Base-by-base conservation (phyloP, 2,329 filamentous ascomycete genomes). In the Aureobasidium sp. region DNA sequence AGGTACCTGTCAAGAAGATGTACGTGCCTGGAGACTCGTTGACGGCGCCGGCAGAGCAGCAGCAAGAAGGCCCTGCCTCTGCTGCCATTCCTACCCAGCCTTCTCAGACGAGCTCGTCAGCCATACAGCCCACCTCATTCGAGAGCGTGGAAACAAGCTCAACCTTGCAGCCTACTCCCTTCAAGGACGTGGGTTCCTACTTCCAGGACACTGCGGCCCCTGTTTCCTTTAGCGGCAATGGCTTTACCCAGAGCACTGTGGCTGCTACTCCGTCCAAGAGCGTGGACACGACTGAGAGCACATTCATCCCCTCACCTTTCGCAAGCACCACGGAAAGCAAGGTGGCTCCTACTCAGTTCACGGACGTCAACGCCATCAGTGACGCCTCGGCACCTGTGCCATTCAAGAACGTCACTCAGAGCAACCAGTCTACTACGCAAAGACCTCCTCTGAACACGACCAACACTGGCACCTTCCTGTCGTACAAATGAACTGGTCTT, bases 401-500 rank as follows among this genome's bases (percentile, higher is more conserved):
- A 4, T 57, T 45, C 51, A 55, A 17, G 25, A 36, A 57, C 20
- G 14, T 47, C 55, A 39, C 41, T 15, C 22, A 45, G 45, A 60
- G 5, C 36, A 41, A 17, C 25, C 45, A 31, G 20, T 27, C 42
- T n/a, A 27, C n/a, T 7, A 44, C 37, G 14, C 27, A 51, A 17
- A 49, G 45, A 51, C 45, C 57, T 42, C 12, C 22, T 8, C 14
- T 60, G 31, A 41, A 39, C 17, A 60, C 44, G 15, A 49, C 9
- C 34, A 60, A 60, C 36, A 60, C 57, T 9, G 57, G 57, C 14
- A 60, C 57, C 12, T 60, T 60, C 36, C 36, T 60, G 14, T 60
- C 57, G 22, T 60, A 60, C 57, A 36, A 25, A 17, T 57, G 45
- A 12, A 36, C 2, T 25, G 8, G 15, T 3, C 6, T 31, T 5